phyloP scores from a whole-genome alignment of 1,139 yeast species.

The Scheffersomyces stambukii region DNA sequence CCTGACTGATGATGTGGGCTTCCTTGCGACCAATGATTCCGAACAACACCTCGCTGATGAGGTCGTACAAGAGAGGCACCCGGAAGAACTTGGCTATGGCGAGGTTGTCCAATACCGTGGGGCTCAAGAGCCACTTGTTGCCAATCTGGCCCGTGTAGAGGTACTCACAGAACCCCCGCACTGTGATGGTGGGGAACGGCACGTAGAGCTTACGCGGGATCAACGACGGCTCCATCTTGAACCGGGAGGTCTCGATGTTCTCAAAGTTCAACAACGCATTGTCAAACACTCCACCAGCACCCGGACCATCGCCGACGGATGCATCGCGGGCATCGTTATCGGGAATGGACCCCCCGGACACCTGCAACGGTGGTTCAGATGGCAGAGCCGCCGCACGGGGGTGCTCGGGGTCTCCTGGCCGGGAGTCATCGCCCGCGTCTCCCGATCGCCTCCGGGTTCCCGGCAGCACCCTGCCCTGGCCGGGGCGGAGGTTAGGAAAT shows the following conservation, averaged over 20 bases:
- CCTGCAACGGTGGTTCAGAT: too few relatives aligned
- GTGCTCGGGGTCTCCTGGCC: too few relatives aligned
- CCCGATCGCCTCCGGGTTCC: slow-evolving; percentile 4
- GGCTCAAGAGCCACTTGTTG: slow-evolving; percentile 63
- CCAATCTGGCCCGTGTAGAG: slow-evolving; percentile 77
- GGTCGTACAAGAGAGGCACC: slow-evolving; percentile 64
- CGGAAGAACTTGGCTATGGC: slow-evolving; percentile 60
- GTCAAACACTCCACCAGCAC: slow-evolving; percentile 14
- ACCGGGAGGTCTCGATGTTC: slow-evolving; percentile 28
- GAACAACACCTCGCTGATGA: slow-evolving; percentile 63
- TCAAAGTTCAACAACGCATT: slow-evolving; percentile 36
- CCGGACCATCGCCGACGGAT: background rate
- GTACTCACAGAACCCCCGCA: slow-evolving; percentile 66
- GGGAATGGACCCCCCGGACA: too few relatives aligned
- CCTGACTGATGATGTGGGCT: slow-evolving; percentile 43
- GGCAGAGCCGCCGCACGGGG: too few relatives aligned
- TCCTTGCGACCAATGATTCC: slow-evolving; percentile 68
- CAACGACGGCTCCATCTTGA: slow-evolving; percentile 51
- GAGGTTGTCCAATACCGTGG: slow-evolving; percentile 63
- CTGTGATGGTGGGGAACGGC: slow-evolving; percentile 60
- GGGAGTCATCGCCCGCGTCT: too few relatives aligned
- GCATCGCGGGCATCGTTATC: too few relatives aligned
- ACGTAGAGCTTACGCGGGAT: slow-evolving; percentile 65
- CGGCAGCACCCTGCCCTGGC: slow-evolving; percentile 5
- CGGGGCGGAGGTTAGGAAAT: slow-evolving; percentile 19